These are phyloP conservation scores for Dalbergia cochinchinensis DNA, from an alignment of 306 rosid species.

Conservation along the genomic window DNA sequence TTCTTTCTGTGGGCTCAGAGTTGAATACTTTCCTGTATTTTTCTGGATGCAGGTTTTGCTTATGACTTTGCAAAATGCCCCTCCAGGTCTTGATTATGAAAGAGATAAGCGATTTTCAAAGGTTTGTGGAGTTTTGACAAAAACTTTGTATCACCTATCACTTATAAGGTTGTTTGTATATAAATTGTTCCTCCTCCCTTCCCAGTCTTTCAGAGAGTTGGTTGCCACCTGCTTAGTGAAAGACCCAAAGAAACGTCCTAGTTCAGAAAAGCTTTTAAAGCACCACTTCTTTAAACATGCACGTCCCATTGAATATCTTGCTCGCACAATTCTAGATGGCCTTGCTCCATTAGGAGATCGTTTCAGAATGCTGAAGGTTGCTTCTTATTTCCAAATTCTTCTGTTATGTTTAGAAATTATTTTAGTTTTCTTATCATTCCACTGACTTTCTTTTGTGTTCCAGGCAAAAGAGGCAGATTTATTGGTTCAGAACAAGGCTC, in stretches of 20 bases:
- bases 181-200: conserved; percentile 44
- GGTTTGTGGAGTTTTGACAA: conserved; percentile 67
- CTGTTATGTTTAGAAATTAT: conserved; percentile 23
- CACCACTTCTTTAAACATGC: conserved; percentile 90
- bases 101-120: conserved; percentile 95
- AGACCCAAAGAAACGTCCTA: conserved; percentile 98
- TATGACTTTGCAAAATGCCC: conserved; percentile 98
- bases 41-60: conserved; percentile 81
- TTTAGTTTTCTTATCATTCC: conserved; percentile 28
- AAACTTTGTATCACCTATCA: conserved; percentile 34
- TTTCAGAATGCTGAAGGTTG: conserved; percentile 83
- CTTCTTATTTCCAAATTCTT: conserved; percentile 44
- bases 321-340: conserved; percentile 77
- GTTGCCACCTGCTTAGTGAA: conserved; percentile 93
- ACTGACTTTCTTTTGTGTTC: conserved; percentile 45
- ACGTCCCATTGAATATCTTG: conserved; percentile 66
- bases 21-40: conserved; percentile 30
- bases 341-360: conserved; percentile 95
- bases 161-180: conserved; percentile 40
- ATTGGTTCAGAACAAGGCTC: conserved; percentile 84
- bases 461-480: conserved; percentile 93
- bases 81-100: conserved; percentile 98
- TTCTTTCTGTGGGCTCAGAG: conserved; percentile 36
- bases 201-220: conserved; percentile 92
- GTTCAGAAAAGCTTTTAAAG: conserved; percentile 90